A percentile compares a stretch with the other conserved stretches of the same genome.
Evolutionary conservation across 139 green algal genomes (phyloP).

Genomic region (Chlamydomonas incerta): DNA sequence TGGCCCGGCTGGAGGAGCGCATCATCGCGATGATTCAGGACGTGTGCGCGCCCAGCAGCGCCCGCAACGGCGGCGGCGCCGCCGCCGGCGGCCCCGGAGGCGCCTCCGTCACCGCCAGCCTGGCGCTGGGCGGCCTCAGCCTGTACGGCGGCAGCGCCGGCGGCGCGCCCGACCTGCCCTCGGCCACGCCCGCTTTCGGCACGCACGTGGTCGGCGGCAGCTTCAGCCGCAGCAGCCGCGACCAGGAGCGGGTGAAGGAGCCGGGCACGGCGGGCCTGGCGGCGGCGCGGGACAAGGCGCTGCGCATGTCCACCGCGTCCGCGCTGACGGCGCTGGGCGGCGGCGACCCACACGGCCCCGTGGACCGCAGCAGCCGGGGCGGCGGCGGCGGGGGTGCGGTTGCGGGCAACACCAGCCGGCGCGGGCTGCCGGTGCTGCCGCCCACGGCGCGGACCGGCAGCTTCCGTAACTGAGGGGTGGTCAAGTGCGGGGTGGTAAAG

Average conservation of each 20-base stretch:
- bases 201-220: background rate
- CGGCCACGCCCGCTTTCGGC: too few relatives aligned
- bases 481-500: too few relatives aligned
- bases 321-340: background rate
- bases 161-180: too few relatives aligned
- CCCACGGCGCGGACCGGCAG: too few relatives aligned
- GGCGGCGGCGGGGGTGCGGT: background rate
- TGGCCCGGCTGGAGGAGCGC: conserved; percentile 30
- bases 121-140: too few relatives aligned
- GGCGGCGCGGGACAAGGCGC: background rate
- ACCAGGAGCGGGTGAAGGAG: conserved; percentile 12
- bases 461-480: too few relatives aligned
- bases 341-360: background rate
- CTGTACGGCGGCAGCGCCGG: too few relatives aligned
- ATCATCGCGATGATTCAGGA: conserved; percentile 8
- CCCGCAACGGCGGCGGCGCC: background rate
- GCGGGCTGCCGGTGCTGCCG: too few relatives aligned
- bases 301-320: background rate
- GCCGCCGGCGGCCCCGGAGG: background rate
- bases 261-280: background rate
- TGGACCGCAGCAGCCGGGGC: background rate
- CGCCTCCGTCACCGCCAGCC: background rate
- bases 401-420: too few relatives aligned
- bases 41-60: conserved; percentile 14
- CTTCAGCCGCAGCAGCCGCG: background rate